Percentiles rank a stretch among this genome's conserved stretches.
These are phyloP conservation scores for Leccinum rimulosum DNA, from an alignment of 768 basidiomycete species.

Conservation along the genomic window DNA sequence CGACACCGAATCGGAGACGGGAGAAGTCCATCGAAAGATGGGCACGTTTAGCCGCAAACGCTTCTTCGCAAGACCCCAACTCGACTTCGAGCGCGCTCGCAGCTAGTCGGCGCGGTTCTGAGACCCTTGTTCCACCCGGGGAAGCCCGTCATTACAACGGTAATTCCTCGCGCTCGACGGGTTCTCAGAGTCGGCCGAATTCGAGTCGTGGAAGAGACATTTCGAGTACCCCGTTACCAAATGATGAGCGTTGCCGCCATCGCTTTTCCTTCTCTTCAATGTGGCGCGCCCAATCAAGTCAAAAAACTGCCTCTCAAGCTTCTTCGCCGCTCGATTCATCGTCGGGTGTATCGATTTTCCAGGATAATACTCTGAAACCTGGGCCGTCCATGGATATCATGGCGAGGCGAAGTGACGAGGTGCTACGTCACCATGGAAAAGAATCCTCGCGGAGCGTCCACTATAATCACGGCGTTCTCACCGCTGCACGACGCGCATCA, in stretches of 20 bases:
- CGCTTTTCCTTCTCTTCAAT: conserved; percentile 33
- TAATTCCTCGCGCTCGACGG: conserved; percentile 19
- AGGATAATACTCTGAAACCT: conserved; percentile 15
- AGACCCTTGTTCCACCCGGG: conserved; percentile 25
- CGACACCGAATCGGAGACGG: conserved; percentile 24
- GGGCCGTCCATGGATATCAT: conserved; percentile 22
- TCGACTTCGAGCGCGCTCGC: conserved; percentile 11
- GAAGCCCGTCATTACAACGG: conserved; percentile 11
- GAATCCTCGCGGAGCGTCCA: conserved; percentile 25
- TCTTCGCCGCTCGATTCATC: conserved; percentile 34
- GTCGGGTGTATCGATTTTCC: conserved; percentile 31
- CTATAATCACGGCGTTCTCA: conserved; percentile 31
- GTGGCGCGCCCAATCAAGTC: conserved; percentile 22
- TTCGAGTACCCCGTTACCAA: conserved; percentile 20
- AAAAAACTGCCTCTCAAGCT: conserved; percentile 24
- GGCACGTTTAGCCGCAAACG: conserved; percentile 28
- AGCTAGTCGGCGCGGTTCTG: conserved; percentile 29
- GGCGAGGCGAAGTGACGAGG: conserved; percentile 47
- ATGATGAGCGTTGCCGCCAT: conserved; percentile 23
- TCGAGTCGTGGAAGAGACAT: conserved; percentile 25
- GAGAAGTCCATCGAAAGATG: conserved; percentile 35
- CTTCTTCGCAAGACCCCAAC: conserved; percentile 18
- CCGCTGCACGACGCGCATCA: conserved; percentile 56
- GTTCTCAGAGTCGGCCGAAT: conserved; percentile 24
- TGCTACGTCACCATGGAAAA: conserved; percentile 29